Evolutionary conservation across 2,329 filamentous ascomycete genomes (phyloP).

Genomic region (Curvularia lunata): DNA sequence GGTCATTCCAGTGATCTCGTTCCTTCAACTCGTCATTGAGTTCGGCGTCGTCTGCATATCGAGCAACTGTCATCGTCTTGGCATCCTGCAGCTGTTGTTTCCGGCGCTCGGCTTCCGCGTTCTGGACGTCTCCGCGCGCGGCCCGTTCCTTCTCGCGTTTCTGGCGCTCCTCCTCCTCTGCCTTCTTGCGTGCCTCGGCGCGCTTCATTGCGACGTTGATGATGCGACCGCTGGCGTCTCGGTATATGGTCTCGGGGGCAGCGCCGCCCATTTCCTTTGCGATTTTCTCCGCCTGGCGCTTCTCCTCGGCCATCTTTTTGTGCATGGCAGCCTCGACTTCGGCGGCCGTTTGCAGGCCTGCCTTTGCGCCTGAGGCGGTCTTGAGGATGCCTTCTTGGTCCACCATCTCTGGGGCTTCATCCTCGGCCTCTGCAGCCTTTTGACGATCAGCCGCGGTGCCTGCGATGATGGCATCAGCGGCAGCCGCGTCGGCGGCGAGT

Average conservation of each 20-base stretch:
- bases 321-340: constrained; percentile 67
- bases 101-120: constrained; percentile 67
- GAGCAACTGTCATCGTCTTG: constrained; percentile 78
- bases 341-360: constrained; percentile 83
- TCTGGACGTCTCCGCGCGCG: constrained; percentile 85
- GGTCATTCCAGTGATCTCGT: constrained; percentile 87
- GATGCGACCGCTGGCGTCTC: constrained; percentile 91
- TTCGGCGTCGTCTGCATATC: constrained; percentile 81
- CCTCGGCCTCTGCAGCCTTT: constrained; percentile 55
- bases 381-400: constrained; percentile 53
- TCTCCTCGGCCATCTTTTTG: constrained; percentile 70
- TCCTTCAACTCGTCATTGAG: constrained; percentile 84
- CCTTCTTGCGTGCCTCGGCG: constrained; percentile 81
- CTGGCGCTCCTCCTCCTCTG: constrained; percentile 71
- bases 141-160: constrained; percentile 71
- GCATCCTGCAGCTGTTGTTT: constrained; percentile 78
- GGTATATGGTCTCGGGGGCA: constrained; percentile 79
- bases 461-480: constrained; percentile 79
- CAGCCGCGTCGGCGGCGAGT: constrained; percentile 72
- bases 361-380: constrained; percentile 88
- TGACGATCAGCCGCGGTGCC: constrained; percentile 70
- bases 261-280: constrained; percentile 50
- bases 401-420: constrained; percentile 50
- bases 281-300: constrained; percentile 52
- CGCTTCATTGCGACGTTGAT: constrained; percentile 92